Base-by-base conservation (phyloP, 768 basidiomycete genomes). In the Boletus rex-veris region DNA sequence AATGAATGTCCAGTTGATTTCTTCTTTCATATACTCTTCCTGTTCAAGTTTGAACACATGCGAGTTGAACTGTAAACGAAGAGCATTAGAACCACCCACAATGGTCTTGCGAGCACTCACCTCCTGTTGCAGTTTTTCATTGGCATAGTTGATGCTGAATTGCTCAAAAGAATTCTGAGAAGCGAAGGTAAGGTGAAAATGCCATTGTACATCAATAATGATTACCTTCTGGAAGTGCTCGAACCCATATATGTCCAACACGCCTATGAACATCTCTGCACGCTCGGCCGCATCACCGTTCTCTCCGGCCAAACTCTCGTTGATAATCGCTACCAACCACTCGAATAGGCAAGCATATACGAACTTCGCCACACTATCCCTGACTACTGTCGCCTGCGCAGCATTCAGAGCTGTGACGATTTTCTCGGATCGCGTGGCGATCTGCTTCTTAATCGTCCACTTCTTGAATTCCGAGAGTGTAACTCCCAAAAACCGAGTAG, bases 1-100 rank as follows among this genome's bases (percentile, higher is more conserved):
- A 70, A 99, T 99, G 74, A 98, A 98, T 9, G 91, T 98, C 97
- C 97, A 99, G 69, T 97, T 93, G 69, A 99, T 99, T 72, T 97
- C 80, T 69, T 99, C 97, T 59, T 96, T 92, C 48, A 98, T 85
- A 66, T 99, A 99, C 74, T 99, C 97, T 69, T 98, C 97, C 76
- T 99, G 97, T 69, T 99, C 97, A 39, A 99, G 84, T 78, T 98
- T 95, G 83, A 93, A 94, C 45, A 99, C 97, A 68, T 99, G 97
- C 1, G 96, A 97, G 64, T 98, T 98, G 77, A 99, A 99, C 91
- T 97, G 59, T 7, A 53, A 44, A 40, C 52, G 10, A 37, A 33
- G 33, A 50, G 11, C 4, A 49, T 69, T 43, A 68, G 50, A 62
- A 44, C 6, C 39, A 31, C 12, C 44, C 40, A 44, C 10, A 9